Base-by-base conservation (phyloP, 1,284 basidiomycete species). In the Tylopilus orsonianus region DNA sequence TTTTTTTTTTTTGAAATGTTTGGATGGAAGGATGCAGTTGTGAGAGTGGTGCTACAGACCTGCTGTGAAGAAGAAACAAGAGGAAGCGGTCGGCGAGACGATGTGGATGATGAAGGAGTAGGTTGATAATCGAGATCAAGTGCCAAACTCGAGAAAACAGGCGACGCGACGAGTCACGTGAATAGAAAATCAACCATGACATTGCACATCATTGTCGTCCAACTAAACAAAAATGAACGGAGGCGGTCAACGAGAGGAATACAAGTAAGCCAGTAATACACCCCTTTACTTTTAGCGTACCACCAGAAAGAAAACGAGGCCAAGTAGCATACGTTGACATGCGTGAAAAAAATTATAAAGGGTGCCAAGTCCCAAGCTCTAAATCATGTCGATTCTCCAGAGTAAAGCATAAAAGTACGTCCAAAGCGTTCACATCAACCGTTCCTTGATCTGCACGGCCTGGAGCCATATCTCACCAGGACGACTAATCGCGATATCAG, bases 401-500 rank as follows among this genome's bases (percentile, higher is more conserved):
- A 26, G 26, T 10, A n/a, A n/a, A n/a, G n/a, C n/a, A n/a, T n/a
- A n/a, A n/a, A n/a, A n/a, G n/a, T n/a, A n/a, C n/a, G n/a, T n/a
- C n/a, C n/a, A n/a, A n/a, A n/a, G n/a, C n/a, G n/a, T n/a, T 64
- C 55, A 78, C 52, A 73, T 64, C 41, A 81, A 47, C 27, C 75
- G 65, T 53, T 87, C 85, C 66, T 83, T 83, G 41, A 71, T 69
- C n/a, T 76, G 74, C 34, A 89, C 84, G 16, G 81, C 75, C 42
- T 79, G 71, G 42, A 90, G 78, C 86, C 87, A 90, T 37, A 90
- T 85, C 62, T 90, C 87, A 13, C 85, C 84, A n/a, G 87, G 87
- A 18, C 84, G 85, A 59, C 87, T 89, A 48, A 42, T 14, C 8
- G 27, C 26, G 8, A 16, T n/a, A 16, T 55, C 30, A 49, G 55